Evolutionary conservation across 2,329 filamentous ascomycete genomes (phyloP), one percentile per base, ranked within the genome.

Genomic region (Calonectria hawksworthii): DNA sequence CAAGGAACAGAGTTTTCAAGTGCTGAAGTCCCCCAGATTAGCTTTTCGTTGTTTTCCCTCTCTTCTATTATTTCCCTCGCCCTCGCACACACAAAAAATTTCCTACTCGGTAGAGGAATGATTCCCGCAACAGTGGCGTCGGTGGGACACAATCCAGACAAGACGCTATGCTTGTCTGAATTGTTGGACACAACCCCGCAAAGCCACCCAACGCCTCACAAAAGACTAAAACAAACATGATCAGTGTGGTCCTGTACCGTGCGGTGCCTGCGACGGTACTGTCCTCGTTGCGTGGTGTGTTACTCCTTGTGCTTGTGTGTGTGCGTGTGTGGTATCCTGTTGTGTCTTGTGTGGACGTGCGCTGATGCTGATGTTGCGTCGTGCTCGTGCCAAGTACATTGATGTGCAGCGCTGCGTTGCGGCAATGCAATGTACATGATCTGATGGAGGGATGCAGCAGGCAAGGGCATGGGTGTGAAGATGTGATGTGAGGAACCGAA

Each of bases 341-440:
- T 16, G 7, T 28, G 34, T 38, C 9, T 56, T 30, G 28, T 56
- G 30, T 47, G 56, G 14, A 26, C 34, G 61, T 64, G 61, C 38
- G 61, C 61, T 47, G 36, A 47, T 64, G 38, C 38, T 64, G 61
- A 47, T 64, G 61, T 32, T 61, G 34, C 56, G 56, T 36, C 56
- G 56, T 26, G 32, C 56, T 61, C 34, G n/a, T 32, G 61, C 61
- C 41, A 52, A 68, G 52, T 64, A 73, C 56, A 73, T 38, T n/a
- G n/a, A 36, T 30, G 26, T 47, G 50, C 59, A 66, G 50, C 66
- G 47, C 26, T 21, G 59, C 50, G 59, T n/a, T 41, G 65, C 71
- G 71, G 71, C 66, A 73, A 69, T 73, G 71, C 71, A 73, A 70
- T 56, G 66, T 73, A 69, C 66, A 73, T 73, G 71, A 70, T 73